Conservation (phyloP, 768 basidiomycete genomes). For the Boletellus emodensis region DNA sequence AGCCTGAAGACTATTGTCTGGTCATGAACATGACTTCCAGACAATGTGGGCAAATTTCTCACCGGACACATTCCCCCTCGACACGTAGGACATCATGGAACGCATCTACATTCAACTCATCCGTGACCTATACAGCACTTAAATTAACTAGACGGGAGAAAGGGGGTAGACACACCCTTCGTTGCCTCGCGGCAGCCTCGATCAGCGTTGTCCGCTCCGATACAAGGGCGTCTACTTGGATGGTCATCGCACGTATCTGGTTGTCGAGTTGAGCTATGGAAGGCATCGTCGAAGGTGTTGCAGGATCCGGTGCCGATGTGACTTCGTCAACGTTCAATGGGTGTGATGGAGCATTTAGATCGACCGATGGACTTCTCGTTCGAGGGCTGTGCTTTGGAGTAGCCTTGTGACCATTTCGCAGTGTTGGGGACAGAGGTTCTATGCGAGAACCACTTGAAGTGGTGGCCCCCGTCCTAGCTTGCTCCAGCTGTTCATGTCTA, state of each 20-base stretch:
- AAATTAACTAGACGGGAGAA: not conserved
- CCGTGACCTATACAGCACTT: constrained; percentile 8
- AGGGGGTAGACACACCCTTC: constrained; percentile 18
- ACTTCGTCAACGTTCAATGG: not conserved
- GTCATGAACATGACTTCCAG: not conserved
- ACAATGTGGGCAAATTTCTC: constrained; percentile 1
- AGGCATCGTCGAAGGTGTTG: constrained; percentile 7
- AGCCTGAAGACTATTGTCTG: constrained; percentile 28
- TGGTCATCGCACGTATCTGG: constrained; percentile 34
- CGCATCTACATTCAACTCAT: constrained; percentile 11
- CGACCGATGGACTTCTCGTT: constrained; percentile 21
- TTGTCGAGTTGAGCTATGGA: constrained; percentile 32
- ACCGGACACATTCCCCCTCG: constrained; percentile 38
- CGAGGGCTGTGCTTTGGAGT: constrained; percentile 7
- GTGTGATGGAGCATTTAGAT: constrained; percentile 13
- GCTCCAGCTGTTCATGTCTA: constrained; percentile 17
- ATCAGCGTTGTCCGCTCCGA: constrained; percentile 34
- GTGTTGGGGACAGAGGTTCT: not conserved
- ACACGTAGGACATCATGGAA: constrained; percentile 27
- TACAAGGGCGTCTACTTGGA: constrained; percentile 35
- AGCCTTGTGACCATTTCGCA: not conserved
- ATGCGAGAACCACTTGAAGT: not conserved
- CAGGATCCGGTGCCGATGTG: not conserved
- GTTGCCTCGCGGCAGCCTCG: constrained; percentile 18
- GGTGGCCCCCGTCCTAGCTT: constrained; percentile 12